These are phyloP conservation scores for Coemansia sp. DNA, from an alignment of 192 early-diverging fungal species.

Conservation along the genomic window DNA sequence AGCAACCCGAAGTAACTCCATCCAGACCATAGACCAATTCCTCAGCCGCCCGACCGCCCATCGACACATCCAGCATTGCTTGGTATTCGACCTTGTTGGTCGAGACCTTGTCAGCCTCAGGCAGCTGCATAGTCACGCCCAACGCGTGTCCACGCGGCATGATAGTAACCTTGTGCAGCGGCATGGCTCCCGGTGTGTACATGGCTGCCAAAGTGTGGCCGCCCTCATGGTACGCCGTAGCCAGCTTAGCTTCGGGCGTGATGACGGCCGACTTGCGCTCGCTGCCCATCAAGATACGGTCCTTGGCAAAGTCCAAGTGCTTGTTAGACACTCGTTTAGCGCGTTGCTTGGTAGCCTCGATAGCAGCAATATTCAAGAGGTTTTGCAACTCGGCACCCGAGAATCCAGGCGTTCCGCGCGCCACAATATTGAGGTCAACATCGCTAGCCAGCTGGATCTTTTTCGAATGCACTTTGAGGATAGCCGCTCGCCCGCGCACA, in stretches of 20 bases:
- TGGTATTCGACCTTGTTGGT: slow-evolving; percentile 81
- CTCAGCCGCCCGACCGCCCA: slow-evolving; percentile 99
- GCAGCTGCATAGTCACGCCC: slow-evolving; percentile 88
- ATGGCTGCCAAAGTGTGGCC: slow-evolving; percentile 95
- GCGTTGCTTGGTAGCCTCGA: slow-evolving; percentile 85
- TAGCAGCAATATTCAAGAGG: slow-evolving; percentile 96
- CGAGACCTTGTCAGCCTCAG: slow-evolving; percentile 85
- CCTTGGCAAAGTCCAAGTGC: slow-evolving; percentile 97
- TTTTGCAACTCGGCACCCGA: slow-evolving; percentile 99
- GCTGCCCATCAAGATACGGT: slow-evolving; percentile 98
- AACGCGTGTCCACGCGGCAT: slow-evolving; percentile 89
- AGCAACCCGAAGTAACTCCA: slow-evolving; percentile 92
- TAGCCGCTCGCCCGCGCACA: slow-evolving; percentile 92
- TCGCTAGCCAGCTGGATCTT: slow-evolving; percentile 71
- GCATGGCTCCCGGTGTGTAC: slow-evolving; percentile 94
- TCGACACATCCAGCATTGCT: slow-evolving; percentile 91
- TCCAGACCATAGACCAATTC: slow-evolving; percentile 95
- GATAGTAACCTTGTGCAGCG: slow-evolving; percentile 97
- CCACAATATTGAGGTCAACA: slow-evolving; percentile 83
- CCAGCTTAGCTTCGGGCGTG: slow-evolving; percentile 80
- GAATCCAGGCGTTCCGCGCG: slow-evolving; percentile 97
- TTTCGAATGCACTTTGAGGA: slow-evolving; percentile 89
- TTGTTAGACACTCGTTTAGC: slow-evolving; percentile 71
- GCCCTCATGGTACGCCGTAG: slow-evolving; percentile 98
- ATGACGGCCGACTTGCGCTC: slow-evolving; percentile 93